These are phyloP conservation scores for Pythium coloratum DNA, from an alignment of 352 stramenopile genomes.

Conservation along the genomic window DNA sequence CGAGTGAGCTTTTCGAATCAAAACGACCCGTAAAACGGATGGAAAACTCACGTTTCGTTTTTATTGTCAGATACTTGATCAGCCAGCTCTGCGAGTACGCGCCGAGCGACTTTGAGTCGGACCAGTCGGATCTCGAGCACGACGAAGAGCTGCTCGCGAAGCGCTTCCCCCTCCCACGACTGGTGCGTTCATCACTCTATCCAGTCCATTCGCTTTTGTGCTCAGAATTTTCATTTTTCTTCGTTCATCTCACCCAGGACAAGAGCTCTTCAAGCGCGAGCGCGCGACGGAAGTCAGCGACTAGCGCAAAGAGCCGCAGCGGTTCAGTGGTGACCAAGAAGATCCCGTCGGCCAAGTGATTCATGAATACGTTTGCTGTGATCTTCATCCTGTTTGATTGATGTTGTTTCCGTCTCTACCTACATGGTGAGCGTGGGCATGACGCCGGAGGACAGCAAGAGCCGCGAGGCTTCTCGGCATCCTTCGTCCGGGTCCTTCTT, in stretches of 20 bases:
- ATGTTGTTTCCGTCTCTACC: neutral
- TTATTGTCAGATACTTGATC: constrained; percentile 36
- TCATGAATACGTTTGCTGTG: neutral
- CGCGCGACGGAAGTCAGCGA: neutral
- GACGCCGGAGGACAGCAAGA: constrained; percentile 52
- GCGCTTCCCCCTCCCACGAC: constrained; percentile 14
- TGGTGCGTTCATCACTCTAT: neutral
- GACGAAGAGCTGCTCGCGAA: constrained; percentile 24
- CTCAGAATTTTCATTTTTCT: no score
- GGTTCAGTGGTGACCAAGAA: neutral
- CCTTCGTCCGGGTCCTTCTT: constrained; percentile 58
- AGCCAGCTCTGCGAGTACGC: constrained; percentile 38
- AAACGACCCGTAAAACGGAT: neutral
- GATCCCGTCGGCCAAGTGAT: neutral
- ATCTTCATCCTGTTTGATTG: neutral
- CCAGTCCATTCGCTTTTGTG: neutral
- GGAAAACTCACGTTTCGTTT: neutral
- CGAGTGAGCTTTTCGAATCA: constrained; percentile 22
- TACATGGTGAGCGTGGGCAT: constrained; percentile 36
- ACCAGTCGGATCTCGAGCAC: constrained; percentile 41
- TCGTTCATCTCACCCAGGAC: neutral
- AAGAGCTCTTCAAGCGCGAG: constrained; percentile 7
- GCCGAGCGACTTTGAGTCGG: constrained; percentile 49
- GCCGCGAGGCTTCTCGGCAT: constrained; percentile 58
- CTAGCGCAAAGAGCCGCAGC: neutral